Evolutionary conservation across 345 rosid genomes (phyloP), one percentile per base, ranked within the genome.

Genomic region (Laguncularia racemosa): DNA sequence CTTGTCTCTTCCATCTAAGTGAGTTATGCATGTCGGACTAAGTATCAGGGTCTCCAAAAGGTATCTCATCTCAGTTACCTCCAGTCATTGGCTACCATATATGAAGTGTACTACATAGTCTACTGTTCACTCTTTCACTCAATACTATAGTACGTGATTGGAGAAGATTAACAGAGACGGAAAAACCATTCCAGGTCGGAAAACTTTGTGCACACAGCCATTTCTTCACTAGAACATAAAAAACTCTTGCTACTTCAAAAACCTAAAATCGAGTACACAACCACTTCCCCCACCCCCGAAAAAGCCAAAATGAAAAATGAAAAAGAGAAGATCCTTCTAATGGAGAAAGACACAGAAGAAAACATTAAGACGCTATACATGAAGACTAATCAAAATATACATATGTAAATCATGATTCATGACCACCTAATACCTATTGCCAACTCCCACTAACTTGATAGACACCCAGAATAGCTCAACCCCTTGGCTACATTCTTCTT

Each of bases 341-440:
- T 13, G 40, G 40, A 50, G 48, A 16, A 33, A 54, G 48, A 48
- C 16, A 13, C 26, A 64, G 17, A 20, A 16, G 15, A 48, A 52
- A 60, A 12, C 53, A 62, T 60, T 60, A 13, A 26, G 46, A 54
- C 63, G 74, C 81, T 71, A 72, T 70, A 75, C 80, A 80, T 44
- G 57, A 61, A 59, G 59, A 49, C 60, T 66, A 69, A 75, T 67
- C 38, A 52, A 68, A 55, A 78, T 75, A 69, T 73, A 78, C 74
- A 78, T n/a, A n/a, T 11, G 72, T 55, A 63, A 64, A 51, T 55
- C 40, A 33, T 33, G 40, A 21, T 61, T 59, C 71, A 60, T 49
- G 56, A 38, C 54, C 56, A 43, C 57, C 53, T 48, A 64, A 58
- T 23, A 56, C 46, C 59, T 48, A 59, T 16, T 67, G 61, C 55